These are phyloP conservation scores for Pezicula carpinea DNA, from an alignment of 2,329 filamentous ascomycete species.

Conservation along the genomic window DNA sequence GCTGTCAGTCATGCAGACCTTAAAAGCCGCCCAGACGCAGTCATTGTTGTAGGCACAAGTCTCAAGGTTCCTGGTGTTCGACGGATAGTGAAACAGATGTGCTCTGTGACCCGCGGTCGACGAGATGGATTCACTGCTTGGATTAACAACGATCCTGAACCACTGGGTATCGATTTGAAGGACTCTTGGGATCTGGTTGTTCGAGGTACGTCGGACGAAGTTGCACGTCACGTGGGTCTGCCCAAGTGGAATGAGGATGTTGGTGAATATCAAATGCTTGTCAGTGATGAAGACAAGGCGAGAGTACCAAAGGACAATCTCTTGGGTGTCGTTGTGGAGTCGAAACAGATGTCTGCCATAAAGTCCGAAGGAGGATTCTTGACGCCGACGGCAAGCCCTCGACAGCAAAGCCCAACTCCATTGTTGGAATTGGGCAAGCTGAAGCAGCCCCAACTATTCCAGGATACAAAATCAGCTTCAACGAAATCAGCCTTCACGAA, in stretches of 20 bases:
- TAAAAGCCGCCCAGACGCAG: constrained; percentile 78
- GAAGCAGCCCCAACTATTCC: constrained; percentile 48
- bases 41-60: constrained; percentile 93
- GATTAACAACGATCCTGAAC: constrained; percentile 88
- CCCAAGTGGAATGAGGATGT: constrained; percentile 55
- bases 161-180: constrained; percentile 77
- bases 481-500: constrained; percentile 7
- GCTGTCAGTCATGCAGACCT: constrained; percentile 84
- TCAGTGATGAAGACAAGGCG: constrained; percentile 36
- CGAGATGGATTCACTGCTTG: constrained; percentile 85
- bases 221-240: constrained; percentile 67
- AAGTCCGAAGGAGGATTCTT: constrained; percentile 44
- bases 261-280: constrained; percentile 42
- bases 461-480: constrained; percentile 16
- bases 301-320: constrained; percentile 25
- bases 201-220: constrained; percentile 79
- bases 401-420: constrained; percentile 34
- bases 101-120: constrained; percentile 75
- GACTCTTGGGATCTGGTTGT: constrained; percentile 93
- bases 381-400: constrained; percentile 54
- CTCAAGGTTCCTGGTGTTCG: constrained; percentile 92
- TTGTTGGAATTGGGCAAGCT: constrained; percentile 26
- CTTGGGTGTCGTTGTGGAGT: constrained; percentile 39
- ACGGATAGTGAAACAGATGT: constrained; percentile 86
- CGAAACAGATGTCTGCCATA: constrained; percentile 33